Percentiles rank a stretch among this genome's conserved stretches.
These are phyloP conservation scores for Papiliotrema flavescens DNA, from an alignment of 1,284 basidiomycete species.

Conservation along the genomic window DNA sequence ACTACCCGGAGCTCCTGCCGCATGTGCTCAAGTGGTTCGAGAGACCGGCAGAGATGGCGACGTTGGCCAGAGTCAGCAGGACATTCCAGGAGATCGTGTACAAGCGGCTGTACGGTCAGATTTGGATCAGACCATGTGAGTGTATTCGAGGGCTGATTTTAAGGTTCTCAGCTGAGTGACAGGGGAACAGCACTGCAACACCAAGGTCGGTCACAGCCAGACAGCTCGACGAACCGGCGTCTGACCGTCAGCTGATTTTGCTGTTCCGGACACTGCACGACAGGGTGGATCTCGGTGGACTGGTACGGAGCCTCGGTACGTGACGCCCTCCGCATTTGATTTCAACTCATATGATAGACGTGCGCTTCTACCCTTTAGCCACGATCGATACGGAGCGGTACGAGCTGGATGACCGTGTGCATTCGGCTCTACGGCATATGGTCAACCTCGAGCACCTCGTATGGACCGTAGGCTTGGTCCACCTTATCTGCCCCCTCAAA, in stretches of 20 bases:
- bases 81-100: constrained; percentile 28
- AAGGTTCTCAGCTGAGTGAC: too few relatives aligned
- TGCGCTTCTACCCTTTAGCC: constrained; percentile 44
- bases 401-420: constrained; percentile 33
- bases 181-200: constrained; percentile 39
- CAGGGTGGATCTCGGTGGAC: constrained; percentile 27
- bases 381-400: constrained; percentile 29
- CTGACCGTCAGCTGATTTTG: constrained; percentile 24
- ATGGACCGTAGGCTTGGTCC: constrained; percentile 38
- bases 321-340: not conserved
- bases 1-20: constrained; percentile 37
- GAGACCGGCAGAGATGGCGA: constrained; percentile 33
- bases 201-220: constrained; percentile 13
- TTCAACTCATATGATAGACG: constrained; percentile 21
- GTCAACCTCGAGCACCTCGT: constrained; percentile 34
- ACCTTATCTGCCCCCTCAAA: not conserved
- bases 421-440: constrained; percentile 32
- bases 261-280: constrained; percentile 37
- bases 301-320: constrained; percentile 39
- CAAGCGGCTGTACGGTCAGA: constrained; percentile 35
- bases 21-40: constrained; percentile 33
- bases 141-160: too few relatives aligned
- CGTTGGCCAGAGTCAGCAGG: constrained; percentile 28
- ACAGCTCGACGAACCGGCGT: constrained; percentile 1
- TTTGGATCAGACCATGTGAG: constrained; percentile 48